Conservation (phyloP, 1,284 basidiomycete species). For the Cutaneotrichosporon spelunceum region DNA sequence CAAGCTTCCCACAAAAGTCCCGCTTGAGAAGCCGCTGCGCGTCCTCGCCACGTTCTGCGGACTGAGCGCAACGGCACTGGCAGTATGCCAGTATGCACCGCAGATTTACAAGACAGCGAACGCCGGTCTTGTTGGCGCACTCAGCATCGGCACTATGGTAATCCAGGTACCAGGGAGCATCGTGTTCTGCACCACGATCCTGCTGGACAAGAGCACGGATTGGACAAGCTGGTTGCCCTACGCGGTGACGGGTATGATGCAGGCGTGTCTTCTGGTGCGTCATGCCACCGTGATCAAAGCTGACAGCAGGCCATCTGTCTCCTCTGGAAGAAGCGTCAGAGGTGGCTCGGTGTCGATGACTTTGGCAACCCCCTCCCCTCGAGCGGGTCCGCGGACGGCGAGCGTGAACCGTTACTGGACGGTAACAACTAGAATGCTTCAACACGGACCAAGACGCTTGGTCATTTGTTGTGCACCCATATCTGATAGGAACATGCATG, state of each 20-base stretch:
- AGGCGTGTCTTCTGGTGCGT: conserved; percentile 66
- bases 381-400: not conserved
- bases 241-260: conserved; percentile 80
- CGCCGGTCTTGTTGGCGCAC: conserved; percentile 77
- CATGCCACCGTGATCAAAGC: not conserved
- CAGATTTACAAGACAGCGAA: conserved; percentile 78
- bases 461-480: not conserved
- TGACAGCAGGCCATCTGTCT: conserved; percentile 63
- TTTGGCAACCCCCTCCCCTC: conserved; percentile 66
- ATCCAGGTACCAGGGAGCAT: conserved; percentile 90
- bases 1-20: conserved; percentile 50
- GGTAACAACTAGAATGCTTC: conserved; percentile 58
- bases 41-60: conserved; percentile 85
- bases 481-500: conserved; percentile 4
- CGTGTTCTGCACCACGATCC: conserved; percentile 81
- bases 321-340: conserved; percentile 73
- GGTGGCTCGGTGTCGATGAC: conserved; percentile 77
- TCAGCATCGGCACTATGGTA: conserved; percentile 88
- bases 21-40: conserved; percentile 54
- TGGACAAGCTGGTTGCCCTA: conserved; percentile 88
- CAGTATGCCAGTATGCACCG: conserved; percentile 80
- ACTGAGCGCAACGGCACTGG: conserved; percentile 71
- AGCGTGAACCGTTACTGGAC: not conserved
- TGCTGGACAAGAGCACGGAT: conserved; percentile 71
- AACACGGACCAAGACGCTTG: not conserved